phyloP scores from a whole-genome alignment of 208 protist species.

The Trypanosoma congolense region DNA sequence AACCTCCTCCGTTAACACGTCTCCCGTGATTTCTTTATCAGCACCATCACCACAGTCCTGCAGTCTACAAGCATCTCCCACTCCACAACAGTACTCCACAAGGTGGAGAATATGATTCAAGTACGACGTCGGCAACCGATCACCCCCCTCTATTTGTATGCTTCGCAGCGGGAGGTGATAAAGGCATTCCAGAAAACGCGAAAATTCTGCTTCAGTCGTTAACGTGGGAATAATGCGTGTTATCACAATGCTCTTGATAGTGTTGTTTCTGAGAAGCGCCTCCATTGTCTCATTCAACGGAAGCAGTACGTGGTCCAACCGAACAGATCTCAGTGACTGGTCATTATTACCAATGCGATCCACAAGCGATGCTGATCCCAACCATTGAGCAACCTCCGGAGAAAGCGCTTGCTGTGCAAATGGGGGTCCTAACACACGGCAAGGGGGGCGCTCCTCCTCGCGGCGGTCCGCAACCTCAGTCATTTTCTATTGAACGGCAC shows the following conservation, averaged over 20 bases:
- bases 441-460: background rate
- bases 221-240: background rate
- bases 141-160: conserved; percentile 16
- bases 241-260: conserved; percentile 16
- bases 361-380: conserved; percentile 13
- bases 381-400: background rate
- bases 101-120: conserved; percentile 30
- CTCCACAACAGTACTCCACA: conserved; percentile 28
- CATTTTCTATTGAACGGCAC: too few relatives aligned
- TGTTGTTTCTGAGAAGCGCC: conserved; percentile 13
- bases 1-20: background rate
- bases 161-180: conserved; percentile 30
- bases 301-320: conserved; percentile 17
- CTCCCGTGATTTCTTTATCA: too few relatives aligned
- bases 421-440: background rate
- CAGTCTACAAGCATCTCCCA: conserved; percentile 14
- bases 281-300: background rate
- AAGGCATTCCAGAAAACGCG: conserved; percentile 19
- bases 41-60: background rate
- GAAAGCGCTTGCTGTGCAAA: background rate
- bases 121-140: conserved; percentile 11
- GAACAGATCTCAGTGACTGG: conserved; percentile 16
- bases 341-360: conserved; percentile 21
- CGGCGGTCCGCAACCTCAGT: background rate
- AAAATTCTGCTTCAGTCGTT: conserved; percentile 9